Evolutionary conservation across 2,329 filamentous ascomycete species (phyloP).

Genomic region (Aspergillus sclerotialis): DNA sequence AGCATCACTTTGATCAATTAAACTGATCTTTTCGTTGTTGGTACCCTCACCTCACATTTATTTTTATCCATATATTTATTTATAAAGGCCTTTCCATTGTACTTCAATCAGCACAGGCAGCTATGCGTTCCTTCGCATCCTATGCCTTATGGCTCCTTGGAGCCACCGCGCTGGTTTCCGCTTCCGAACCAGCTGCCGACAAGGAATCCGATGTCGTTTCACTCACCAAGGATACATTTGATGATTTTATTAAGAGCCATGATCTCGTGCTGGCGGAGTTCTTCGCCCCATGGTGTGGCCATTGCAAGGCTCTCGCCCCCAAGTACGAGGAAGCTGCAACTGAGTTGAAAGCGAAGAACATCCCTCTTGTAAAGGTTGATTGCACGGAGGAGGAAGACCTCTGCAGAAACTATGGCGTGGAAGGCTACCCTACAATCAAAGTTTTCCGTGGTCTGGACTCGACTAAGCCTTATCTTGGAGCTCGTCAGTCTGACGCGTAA

Average conservation of each 20-base stretch:
- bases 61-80: too few relatives aligned
- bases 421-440: conserved; percentile 98
- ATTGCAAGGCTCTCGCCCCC: conserved; percentile 89
- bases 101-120: too few relatives aligned
- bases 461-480: conserved; percentile 74
- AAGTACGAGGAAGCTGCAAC: conserved; percentile 45
- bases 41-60: conserved; percentile 1
- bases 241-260: conserved; percentile 76
- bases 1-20: too few relatives aligned
- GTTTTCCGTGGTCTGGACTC: conserved; percentile 90
- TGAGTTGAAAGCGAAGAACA: conserved; percentile 43
- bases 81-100: too few relatives aligned
- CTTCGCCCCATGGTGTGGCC: conserved; percentile 94
- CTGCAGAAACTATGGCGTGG: conserved; percentile 82
- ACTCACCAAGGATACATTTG: conserved; percentile 80
- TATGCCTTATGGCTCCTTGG: conserved; percentile 34
- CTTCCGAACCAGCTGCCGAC: conserved; percentile 22
- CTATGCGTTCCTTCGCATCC: conserved; percentile 34
- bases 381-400: conserved; percentile 92
- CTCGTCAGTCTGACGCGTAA: conserved; percentile 73
- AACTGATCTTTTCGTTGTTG: conserved; percentile 3
- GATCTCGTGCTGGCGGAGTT: conserved; percentile 93
- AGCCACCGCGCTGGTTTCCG: conserved; percentile 28
- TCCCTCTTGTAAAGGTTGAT: conserved; percentile 53
- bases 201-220: conserved; percentile 68